A percentile compares a stretch with the other conserved stretches of the same genome.
Evolutionary conservation across 2,329 filamentous ascomycete genomes (phyloP).

Genomic region (Claviceps fusiformis): DNA sequence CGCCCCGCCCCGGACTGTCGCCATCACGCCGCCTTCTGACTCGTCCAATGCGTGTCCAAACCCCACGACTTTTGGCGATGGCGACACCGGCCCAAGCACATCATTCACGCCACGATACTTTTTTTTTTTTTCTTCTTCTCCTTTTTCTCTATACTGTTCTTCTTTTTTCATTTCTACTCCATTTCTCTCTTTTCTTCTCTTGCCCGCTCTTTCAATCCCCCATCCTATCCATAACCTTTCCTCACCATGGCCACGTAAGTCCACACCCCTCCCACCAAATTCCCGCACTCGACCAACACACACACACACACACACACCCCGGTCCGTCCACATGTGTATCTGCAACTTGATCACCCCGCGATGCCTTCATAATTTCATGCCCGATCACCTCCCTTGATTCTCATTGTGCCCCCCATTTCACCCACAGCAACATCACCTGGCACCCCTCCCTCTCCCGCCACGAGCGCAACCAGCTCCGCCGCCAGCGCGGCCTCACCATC

Average conservation of each 20-base stretch:
- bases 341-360: too few relatives aligned
- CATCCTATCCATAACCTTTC: too few relatives aligned
- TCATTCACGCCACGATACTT: background rate
- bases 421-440: constrained; percentile 74
- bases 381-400: too few relatives aligned
- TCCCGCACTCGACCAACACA: background rate
- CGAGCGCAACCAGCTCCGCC: constrained; percentile 62
- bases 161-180: too few relatives aligned
- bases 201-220: background rate
- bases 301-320: too few relatives aligned
- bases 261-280: background rate
- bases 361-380: too few relatives aligned
- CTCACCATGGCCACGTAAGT: background rate
- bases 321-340: too few relatives aligned
- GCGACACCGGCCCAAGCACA: constrained; percentile 1
- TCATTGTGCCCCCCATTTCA: too few relatives aligned
- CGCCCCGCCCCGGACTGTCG: background rate
- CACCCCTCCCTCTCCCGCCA: constrained; percentile 66
- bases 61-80: background rate
- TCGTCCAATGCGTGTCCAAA: background rate
- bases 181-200: too few relatives aligned
- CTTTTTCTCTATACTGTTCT: background rate
- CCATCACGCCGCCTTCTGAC: background rate
- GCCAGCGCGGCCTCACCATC: constrained; percentile 84
- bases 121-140: background rate